Evolutionary conservation across 768 basidiomycete species (phyloP), one percentile per base, ranked within the genome.

Genomic region (Calvatia gigantea): DNA sequence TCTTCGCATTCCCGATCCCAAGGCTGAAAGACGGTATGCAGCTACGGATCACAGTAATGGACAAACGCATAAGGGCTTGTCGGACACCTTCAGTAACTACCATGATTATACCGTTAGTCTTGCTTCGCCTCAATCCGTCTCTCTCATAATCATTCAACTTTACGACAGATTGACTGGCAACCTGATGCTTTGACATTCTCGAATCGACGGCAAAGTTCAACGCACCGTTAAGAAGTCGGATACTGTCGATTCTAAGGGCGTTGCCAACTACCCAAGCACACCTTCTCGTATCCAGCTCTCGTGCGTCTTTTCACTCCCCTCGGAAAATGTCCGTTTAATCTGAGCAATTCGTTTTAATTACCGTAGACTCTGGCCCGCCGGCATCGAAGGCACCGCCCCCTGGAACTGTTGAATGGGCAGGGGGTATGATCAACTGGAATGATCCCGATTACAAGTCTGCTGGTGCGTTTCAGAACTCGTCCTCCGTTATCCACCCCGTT

Each of bases 271-370:
- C 69, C 92, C 92, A 6, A 80, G 71, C 54, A 92, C 91, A 2
- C 91, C 93, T 2, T 81, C 89, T 29, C 84, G 89, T 39, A 78
- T 94, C 41, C 89, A 94, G 69, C 68, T 94, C 54, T 89, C 86
- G 88, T 87, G 66, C 23, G 75, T 64, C n/a, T 28, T 41, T 38
- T 21, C 46, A 45, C 14, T 28, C 32, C 28, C n/a, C 33, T 15
- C 33, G 21, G 19, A 23, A 38, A 47, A 12, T 39, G 28, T 29
- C 7, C 48, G 28, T 11, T 27, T 54, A 12, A 29, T 29, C 48
- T 75, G n/a, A n/a, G n/a, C n/a, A n/a, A n/a, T n/a, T n/a, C n/a
- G n/a, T n/a, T n/a, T n/a, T n/a, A n/a, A n/a, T 48, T 7, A 12
- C 17, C 15, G 7, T 54, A 79, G 87, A 58, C 61, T 94, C 51